Base-by-base conservation (phyloP, 2,329 filamentous ascomycete species). In the Bipolaris gigantea region DNA sequence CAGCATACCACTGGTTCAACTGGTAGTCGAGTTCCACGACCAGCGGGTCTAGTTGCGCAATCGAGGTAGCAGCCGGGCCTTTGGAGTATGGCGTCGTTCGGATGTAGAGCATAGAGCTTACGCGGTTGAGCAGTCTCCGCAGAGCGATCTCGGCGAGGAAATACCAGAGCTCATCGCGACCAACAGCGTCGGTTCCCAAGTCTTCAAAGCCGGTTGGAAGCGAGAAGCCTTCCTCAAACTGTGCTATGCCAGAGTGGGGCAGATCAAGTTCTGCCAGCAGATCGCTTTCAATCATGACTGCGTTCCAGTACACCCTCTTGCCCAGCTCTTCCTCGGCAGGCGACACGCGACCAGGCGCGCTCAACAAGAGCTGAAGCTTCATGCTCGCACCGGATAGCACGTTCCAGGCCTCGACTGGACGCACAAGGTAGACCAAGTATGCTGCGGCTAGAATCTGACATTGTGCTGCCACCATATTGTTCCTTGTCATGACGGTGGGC, bases 261-360 rank as follows among this genome's bases (percentile, higher is more conserved):
- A 94, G 80, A 69, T 93, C 89, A 32, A 93, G 77, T 71, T 93
- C 89, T 8, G 89, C 88, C 4, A 92, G 80, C 35, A 93, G 80
- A 69, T 93, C 89, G 67, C 74, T 92, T 73, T 93, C 89, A 55
- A 91, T 90, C 46, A 93, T 82, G 2, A 92, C 78, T 2, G 89
- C 82, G 63, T 94, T 93, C 90, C 90, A 94, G 76, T 91, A 94
- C 13, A 93, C 87, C 44, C 90, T 81, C 73, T 91, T 88, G 43
- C 85, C 85, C 27, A 93, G 74, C 69, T 92, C 89, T 64, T 85
- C 83, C 69, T 90, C 86, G 30, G 86, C 84, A 4, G 84, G 77
- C 1, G 88, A 88, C 0, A 93, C 83, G 49, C 88, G 83, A 57
- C 83, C 87, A 11, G 89, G 88, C 2, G 87, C 85, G 75, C 89